Evolutionary conservation across 2,329 filamentous ascomycete genomes (phyloP).

Genomic region (Ciborinia camelliae): DNA sequence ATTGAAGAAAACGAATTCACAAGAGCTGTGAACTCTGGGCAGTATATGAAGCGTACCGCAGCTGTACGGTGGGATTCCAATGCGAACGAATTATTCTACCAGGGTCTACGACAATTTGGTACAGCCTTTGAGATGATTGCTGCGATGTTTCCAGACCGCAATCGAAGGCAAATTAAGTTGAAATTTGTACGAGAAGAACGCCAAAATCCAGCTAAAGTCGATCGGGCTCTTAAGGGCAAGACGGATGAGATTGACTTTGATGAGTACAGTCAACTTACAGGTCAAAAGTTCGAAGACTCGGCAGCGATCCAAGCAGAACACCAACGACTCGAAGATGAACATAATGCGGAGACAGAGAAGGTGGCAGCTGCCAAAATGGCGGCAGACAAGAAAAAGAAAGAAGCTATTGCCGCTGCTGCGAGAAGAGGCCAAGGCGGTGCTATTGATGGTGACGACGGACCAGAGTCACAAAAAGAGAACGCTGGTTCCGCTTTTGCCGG

Average conservation of each 20-base stretch:
- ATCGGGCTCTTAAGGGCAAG: conserved; percentile 58
- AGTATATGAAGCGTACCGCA: conserved; percentile 63
- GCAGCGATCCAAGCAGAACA: conserved; percentile 55
- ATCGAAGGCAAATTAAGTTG: conserved; percentile 70
- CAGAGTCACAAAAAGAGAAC: conserved; percentile 20
- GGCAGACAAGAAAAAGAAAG: conserved; percentile 32
- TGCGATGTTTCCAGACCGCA: conserved; percentile 69
- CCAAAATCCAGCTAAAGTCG: conserved; percentile 60
- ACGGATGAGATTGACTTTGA: conserved; percentile 59
- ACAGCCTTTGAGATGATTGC: conserved; percentile 81
- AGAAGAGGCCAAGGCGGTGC: conserved; percentile 21
- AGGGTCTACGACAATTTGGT: conserved; percentile 70
- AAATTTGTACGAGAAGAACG: conserved; percentile 81
- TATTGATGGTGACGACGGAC: conserved; percentile 23
- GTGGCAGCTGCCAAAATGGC: conserved; percentile 42
- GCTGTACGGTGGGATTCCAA: conserved; percentile 67
- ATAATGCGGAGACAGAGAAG: conserved; percentile 46
- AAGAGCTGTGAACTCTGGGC: conserved; percentile 63
- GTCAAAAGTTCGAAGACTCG: conserved; percentile 52
- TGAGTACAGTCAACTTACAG: conserved; percentile 55
- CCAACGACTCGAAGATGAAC: conserved; percentile 42
- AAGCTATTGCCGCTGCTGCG: conserved; percentile 27
- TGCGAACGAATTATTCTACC: conserved; percentile 73
- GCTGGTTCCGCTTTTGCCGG: background rate
- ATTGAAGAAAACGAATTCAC: conserved; percentile 79